Percentiles rank a stretch among this genome's conserved stretches.
Conservation (phyloP, 176 grass and related monocot genomes). For the Aegilops tauschii region DNA sequence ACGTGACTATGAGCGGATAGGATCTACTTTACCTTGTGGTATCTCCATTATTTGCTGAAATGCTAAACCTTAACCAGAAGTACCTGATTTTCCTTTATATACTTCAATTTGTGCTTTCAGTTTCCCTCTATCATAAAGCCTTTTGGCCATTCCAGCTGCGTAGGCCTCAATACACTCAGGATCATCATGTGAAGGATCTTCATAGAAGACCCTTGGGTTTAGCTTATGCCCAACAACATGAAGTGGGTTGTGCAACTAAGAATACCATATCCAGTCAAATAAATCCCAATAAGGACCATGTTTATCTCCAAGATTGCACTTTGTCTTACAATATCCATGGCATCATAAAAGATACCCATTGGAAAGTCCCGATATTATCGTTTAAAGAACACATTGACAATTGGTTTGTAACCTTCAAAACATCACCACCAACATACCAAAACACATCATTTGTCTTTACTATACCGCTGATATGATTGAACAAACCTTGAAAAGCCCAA, state of each 20-base stretch:
- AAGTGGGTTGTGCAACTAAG: slow-evolving; percentile 53
- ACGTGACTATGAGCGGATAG: not conserved
- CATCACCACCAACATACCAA: slow-evolving; percentile 54
- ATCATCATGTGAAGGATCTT: slow-evolving; percentile 32
- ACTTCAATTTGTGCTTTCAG: slow-evolving; percentile 46
- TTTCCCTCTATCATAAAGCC: slow-evolving; percentile 10
- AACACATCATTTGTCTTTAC: slow-evolving; percentile 42
- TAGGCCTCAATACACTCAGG: slow-evolving; percentile 50
- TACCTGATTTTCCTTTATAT: slow-evolving; percentile 43
- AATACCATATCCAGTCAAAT: slow-evolving; percentile 71
- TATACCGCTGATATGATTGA: slow-evolving; percentile 34
- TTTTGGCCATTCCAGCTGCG: slow-evolving; percentile 25
- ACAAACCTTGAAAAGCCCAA: slow-evolving; percentile 33
- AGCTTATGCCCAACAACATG: slow-evolving; percentile 63
- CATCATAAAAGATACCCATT: slow-evolving; percentile 71
- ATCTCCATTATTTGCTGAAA: slow-evolving; percentile 33
- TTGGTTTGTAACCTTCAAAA: slow-evolving; percentile 65
- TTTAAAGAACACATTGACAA: slow-evolving; percentile 46
- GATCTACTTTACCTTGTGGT: slow-evolving; percentile 52
- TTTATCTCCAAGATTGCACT: slow-evolving; percentile 27
- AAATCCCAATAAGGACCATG: slow-evolving; percentile 37
- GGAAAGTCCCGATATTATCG: slow-evolving; percentile 40
- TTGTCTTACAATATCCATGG: slow-evolving; percentile 67
- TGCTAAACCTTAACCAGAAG: slow-evolving; percentile 35
- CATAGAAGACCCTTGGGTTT: slow-evolving; percentile 68